Conservation (phyloP, 164 flowering plant genomes). For the Akebia trifoliata region DNA sequence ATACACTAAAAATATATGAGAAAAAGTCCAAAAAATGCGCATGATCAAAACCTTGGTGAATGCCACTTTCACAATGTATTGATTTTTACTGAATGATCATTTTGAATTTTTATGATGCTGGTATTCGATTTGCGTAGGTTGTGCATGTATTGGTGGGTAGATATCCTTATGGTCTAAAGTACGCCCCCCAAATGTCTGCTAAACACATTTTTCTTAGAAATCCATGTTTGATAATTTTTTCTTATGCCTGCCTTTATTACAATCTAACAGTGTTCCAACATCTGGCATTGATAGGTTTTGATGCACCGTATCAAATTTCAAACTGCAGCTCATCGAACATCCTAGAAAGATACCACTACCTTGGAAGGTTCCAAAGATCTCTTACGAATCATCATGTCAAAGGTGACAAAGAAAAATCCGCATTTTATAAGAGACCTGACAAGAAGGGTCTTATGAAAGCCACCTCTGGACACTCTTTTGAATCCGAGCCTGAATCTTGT, state of each 20-base stretch:
- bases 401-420: constrained; percentile 8
- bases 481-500: constrained; percentile 49
- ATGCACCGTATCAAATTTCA: constrained; percentile 21
- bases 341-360: constrained; percentile 10
- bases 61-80: too few species aligned
- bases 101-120: too few species aligned
- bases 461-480: constrained; percentile 46
- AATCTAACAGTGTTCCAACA: constrained; percentile 8
- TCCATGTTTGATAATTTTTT: not conserved
- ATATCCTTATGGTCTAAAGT: not conserved
- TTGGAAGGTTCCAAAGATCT: constrained; percentile 21
- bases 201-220: not conserved
- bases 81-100: too few species aligned
- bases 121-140: too few species aligned
- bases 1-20: too few species aligned
- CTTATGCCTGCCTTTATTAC: not conserved
- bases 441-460: constrained; percentile 34
- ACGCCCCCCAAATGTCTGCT: not conserved
- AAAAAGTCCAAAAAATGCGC: too few species aligned
- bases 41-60: too few species aligned
- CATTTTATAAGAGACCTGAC: constrained; percentile 15
- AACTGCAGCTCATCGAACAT: constrained; percentile 20
- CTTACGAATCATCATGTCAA: constrained; percentile 14
- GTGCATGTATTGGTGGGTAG: not conserved
- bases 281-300: constrained; percentile 16